Evolutionary conservation across 176 grass and related monocot genomes (phyloP), one percentile per base, ranked within the genome.

Genomic region (Oropetium thomaeum): DNA sequence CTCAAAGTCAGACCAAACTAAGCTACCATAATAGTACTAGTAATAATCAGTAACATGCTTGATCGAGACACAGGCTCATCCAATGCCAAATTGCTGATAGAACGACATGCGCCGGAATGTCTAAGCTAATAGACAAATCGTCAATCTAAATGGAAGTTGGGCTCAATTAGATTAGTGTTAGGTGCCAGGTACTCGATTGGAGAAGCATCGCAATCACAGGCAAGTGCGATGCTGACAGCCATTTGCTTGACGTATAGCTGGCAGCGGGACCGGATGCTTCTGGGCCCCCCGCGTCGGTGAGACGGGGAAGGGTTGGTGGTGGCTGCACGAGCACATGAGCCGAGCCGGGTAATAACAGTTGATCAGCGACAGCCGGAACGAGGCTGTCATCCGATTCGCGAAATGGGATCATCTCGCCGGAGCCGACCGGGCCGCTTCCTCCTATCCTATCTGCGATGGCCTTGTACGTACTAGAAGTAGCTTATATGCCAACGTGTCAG

Each of bases 201-300:
- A 66, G 70, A 44, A 49, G 32, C 34, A 7, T 63, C 61, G 61
- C 61, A 37, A 10, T 63, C 61, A 63, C 32, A 63, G 61, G 61
- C 17, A 34, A 37, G 13, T 11, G 11, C 19, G n/a, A 16, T 10
- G 22, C 53, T 57, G 53, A 2, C 26, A 23, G 35, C n/a, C 44
- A 47, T 17, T 17, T 14, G 41, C 35, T 5, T 37, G 51, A 25
- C 23, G 53, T 26, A 5, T 57, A n/a, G 53, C 53, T 57, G 23
- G 53, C 19, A 0, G 12, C 27, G 32, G 69, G 5, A 1, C 55
- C 55, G 0, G 0, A 12, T 1, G 12, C 28, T 3, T 5, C 5
- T 1, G 25, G 20, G 49, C 2, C 26, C 71, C 71, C 13, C 10
- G 10, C 22, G 71, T 44, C 55, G 26, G 71, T 14, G 23, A 43